These are phyloP conservation scores for Daldinia eschscholtzii DNA, from an alignment of 2,329 filamentous ascomycete genomes.

Conservation along the genomic window DNA sequence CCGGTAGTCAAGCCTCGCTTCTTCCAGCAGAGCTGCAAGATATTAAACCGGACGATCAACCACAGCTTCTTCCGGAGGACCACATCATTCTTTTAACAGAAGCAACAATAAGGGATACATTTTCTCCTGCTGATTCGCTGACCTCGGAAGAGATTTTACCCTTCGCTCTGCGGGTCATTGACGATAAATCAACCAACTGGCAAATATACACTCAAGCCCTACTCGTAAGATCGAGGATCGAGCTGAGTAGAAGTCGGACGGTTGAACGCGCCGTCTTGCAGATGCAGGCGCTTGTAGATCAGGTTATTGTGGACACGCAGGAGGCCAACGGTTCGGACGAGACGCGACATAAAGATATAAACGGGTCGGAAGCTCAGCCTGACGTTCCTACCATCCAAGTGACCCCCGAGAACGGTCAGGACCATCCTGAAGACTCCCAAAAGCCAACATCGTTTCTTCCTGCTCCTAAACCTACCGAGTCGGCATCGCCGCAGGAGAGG, in stretches of 20 bases:
- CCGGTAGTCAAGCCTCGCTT: slow-evolving; percentile 50
- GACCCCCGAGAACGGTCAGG: slow-evolving; percentile 52
- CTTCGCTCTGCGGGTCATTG: slow-evolving; percentile 88
- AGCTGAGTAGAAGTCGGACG: slow-evolving; percentile 87
- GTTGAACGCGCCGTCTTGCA: slow-evolving; percentile 91
- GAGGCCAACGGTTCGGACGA: slow-evolving; percentile 49
- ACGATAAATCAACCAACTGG: slow-evolving; percentile 94
- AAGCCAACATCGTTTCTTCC: slow-evolving; percentile 85
- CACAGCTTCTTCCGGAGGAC: slow-evolving; percentile 83
- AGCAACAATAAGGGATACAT: slow-evolving; percentile 87
- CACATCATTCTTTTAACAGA: slow-evolving; percentile 92
- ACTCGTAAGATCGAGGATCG: slow-evolving; percentile 88
- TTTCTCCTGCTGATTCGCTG: slow-evolving; percentile 83
- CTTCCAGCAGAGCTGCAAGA: slow-evolving; percentile 73
- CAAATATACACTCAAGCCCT: slow-evolving; percentile 96
- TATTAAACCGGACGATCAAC: slow-evolving; percentile 83
- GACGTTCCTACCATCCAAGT: slow-evolving; percentile 63
- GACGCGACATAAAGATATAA: slow-evolving; percentile 38
- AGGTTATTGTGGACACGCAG: slow-evolving; percentile 86
- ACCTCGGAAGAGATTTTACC: slow-evolving; percentile 95
- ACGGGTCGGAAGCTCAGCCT: slow-evolving; percentile 42
- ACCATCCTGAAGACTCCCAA: slow-evolving; percentile 41
- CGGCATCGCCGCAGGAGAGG: slow-evolving; percentile 80
- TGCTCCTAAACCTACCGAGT: slow-evolving; percentile 78
- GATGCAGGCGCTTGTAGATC: slow-evolving; percentile 94